A percentile compares a stretch with the other conserved stretches of the same genome.
Evolutionary conservation across 179 eudicot genomes (phyloP).

Genomic region (Vitellaria paradoxa): DNA sequence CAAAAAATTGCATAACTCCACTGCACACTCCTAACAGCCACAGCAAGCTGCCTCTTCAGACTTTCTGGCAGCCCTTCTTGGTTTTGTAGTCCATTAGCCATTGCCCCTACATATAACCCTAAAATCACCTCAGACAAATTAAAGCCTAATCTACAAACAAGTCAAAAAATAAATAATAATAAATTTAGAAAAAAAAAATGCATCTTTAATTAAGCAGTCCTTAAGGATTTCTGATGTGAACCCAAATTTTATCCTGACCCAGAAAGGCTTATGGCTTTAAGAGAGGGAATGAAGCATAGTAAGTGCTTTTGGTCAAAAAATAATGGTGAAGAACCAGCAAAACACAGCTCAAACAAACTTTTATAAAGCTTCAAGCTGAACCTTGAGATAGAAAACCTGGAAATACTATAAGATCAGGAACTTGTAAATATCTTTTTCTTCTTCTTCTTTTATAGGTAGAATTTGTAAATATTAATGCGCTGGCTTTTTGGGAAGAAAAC

Average conservation of each 20-base stretch:
- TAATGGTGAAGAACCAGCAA: background rate
- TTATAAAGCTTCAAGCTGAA: background rate
- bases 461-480: background rate
- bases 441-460: background rate
- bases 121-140: no score
- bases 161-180: background rate
- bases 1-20: slow-evolving; percentile 95
- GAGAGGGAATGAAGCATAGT: no score
- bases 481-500: background rate
- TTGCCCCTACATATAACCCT: slow-evolving; percentile 19
- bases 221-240: background rate
- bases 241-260: background rate
- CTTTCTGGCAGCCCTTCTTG: slow-evolving; percentile 39
- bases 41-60: slow-evolving; percentile 59
- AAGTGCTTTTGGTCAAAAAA: no score
- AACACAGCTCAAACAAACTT: background rate
- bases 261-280: no score
- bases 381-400: background rate
- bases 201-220: background rate
- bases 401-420: background rate
- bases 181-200: background rate
- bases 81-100: slow-evolving; percentile 31
- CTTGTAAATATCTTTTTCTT: no score
- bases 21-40: slow-evolving; percentile 63
- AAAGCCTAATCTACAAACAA: background rate